Percentiles rank a stretch among this genome's conserved stretches.
These are phyloP conservation scores for Carex cristatella DNA, from an alignment of 176 grass and related monocot species.

Conservation along the genomic window DNA sequence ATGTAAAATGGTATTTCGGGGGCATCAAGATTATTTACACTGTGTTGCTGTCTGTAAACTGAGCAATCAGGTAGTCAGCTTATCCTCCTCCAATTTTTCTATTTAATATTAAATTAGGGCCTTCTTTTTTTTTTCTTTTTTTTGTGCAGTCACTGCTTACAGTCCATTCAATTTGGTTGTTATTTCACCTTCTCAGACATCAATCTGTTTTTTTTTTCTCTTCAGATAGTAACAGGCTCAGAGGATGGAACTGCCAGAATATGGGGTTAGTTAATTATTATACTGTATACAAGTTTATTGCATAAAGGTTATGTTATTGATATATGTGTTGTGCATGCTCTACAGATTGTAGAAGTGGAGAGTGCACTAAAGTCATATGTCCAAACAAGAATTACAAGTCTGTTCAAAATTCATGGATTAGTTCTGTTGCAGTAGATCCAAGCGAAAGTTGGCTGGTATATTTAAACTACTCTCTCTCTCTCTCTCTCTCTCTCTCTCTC, in stretches of 20 bases:
- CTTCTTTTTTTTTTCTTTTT: not conserved
- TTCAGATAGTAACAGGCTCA: slow-evolving; percentile 90
- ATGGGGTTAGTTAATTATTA: slow-evolving; percentile 62
- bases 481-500: not conserved
- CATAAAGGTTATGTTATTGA: not conserved
- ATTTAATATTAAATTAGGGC: not conserved
- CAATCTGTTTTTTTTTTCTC: not conserved
- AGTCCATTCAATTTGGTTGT: not conserved
- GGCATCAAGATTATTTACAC: slow-evolving; percentile 84
- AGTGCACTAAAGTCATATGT: slow-evolving; percentile 54
- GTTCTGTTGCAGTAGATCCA: slow-evolving; percentile 69
- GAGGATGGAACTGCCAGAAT: slow-evolving; percentile 92
- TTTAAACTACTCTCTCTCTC: not conserved
- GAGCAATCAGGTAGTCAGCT: slow-evolving; percentile 62
- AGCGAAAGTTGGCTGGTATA: slow-evolving; percentile 96
- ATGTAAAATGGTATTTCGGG: slow-evolving; percentile 81
- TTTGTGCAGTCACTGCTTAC: not conserved
- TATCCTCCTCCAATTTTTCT: not conserved
- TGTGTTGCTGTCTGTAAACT: slow-evolving; percentile 48
- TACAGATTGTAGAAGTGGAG: slow-evolving; percentile 83
- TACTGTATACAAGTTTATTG: not conserved
- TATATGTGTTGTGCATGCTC: not conserved
- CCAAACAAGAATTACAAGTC: slow-evolving; percentile 48
- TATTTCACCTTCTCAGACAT: not conserved
- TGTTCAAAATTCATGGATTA: slow-evolving; percentile 51